Conservation (phyloP, 2,329 filamentous ascomycete species). For the Immersiporthe knoxdaviesiana region DNA sequence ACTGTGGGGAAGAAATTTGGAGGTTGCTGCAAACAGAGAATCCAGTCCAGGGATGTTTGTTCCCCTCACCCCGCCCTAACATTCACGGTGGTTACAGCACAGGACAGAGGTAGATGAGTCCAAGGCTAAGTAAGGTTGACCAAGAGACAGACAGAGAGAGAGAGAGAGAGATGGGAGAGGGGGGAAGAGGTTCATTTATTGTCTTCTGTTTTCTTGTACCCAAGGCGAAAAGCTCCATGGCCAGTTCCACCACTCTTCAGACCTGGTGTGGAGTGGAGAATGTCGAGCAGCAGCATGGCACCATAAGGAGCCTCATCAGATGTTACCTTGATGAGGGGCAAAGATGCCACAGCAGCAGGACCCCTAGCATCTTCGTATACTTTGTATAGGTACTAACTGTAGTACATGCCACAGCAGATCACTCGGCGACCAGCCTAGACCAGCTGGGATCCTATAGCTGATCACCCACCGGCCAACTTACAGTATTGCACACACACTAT, state of each 20-base stretch:
- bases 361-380: neutral
- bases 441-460: neutral
- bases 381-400: neutral
- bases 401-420: neutral
- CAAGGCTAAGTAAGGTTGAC: neutral
- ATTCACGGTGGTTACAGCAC: neutral
- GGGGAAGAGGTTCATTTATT: neutral
- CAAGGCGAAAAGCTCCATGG: neutral
- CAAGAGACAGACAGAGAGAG: neutral
- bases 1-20: neutral
- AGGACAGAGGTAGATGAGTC: neutral
- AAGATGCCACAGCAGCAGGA: neutral
- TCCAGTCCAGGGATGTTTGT: neutral
- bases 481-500: too few relatives aligned
- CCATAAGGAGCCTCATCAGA: constrained; percentile 2
- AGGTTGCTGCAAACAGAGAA: neutral
- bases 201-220: neutral
- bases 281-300: constrained; percentile 1
- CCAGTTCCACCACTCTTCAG: neutral
- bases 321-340: constrained; percentile 2
- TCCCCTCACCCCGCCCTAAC: neutral
- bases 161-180: neutral
- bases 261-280: constrained; percentile 1
- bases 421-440: constrained; percentile 2
- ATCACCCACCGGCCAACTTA: too few relatives aligned